Conservation (phyloP, 2,329 filamentous ascomycete species). For the Nakataea oryzae region DNA sequence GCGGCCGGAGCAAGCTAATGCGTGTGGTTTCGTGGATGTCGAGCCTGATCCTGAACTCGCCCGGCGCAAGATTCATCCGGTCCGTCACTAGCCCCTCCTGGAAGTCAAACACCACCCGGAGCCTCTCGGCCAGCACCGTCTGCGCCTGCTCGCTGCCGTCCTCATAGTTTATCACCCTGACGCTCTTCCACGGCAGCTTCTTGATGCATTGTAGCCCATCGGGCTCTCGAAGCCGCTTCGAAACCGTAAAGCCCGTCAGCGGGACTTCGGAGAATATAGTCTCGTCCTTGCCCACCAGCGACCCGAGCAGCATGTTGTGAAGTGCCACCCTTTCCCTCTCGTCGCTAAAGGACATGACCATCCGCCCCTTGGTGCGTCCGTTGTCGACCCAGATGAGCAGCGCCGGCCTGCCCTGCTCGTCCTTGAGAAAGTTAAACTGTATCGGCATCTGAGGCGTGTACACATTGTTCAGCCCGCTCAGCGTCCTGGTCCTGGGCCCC, state of each 20-base stretch:
- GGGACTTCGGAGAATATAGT: constrained; percentile 60
- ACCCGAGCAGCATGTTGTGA: constrained; percentile 64
- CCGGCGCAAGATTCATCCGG: constrained; percentile 68
- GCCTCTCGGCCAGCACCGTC: constrained; percentile 64
- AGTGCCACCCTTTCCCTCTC: constrained; percentile 60
- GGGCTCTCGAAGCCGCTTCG: constrained; percentile 37
- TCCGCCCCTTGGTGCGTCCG: constrained; percentile 53
- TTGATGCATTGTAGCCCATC: constrained; percentile 39
- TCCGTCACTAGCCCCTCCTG: constrained; percentile 72
- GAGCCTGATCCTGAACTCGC: constrained; percentile 59
- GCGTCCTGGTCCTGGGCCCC: constrained; percentile 62
- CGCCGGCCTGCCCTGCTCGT: constrained; percentile 59
- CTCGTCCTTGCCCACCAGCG: constrained; percentile 57
- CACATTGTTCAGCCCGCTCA: constrained; percentile 66
- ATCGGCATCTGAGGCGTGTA: constrained; percentile 57
- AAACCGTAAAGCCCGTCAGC: constrained; percentile 54
- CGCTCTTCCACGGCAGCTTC: constrained; percentile 52
- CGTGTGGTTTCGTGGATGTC: constrained; percentile 51
- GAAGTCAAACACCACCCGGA: constrained; percentile 67
- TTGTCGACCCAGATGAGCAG: constrained; percentile 63
- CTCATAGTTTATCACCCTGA: constrained; percentile 63
- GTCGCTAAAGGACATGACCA: constrained; percentile 69
- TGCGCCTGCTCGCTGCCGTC: constrained; percentile 51
- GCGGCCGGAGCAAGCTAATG: constrained; percentile 58
- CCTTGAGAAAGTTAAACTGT: constrained; percentile 67